Evolutionary conservation across 768 basidiomycete species (phyloP).

Genomic region (Pholiota microspora): DNA sequence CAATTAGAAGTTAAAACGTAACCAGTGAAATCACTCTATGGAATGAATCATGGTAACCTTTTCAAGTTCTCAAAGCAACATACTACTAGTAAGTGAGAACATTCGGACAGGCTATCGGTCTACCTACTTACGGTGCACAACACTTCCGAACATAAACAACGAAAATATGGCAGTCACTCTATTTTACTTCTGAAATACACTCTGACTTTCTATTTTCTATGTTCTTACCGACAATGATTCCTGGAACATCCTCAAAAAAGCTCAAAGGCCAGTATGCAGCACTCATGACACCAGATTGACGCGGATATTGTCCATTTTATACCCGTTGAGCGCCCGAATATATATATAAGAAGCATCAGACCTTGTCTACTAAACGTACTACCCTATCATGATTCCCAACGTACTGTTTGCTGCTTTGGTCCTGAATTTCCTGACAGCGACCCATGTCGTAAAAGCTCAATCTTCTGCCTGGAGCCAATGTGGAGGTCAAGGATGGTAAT

Average conservation of each 20-base stretch:
- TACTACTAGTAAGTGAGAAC: no score
- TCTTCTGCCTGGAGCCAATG: slow-evolving; percentile 42
- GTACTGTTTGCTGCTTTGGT: slow-evolving; percentile 7
- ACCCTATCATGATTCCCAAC: slow-evolving; percentile 11
- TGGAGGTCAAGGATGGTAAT: slow-evolving; percentile 39
- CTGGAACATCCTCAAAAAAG: slow-evolving; percentile 7
- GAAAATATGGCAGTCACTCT: not conserved
- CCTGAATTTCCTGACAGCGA: slow-evolving; percentile 12
- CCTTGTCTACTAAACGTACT: not conserved
- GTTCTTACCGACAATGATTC: not conserved
- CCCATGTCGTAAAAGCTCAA: slow-evolving; percentile 28
- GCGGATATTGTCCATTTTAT: slow-evolving; percentile 22
- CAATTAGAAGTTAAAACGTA: no score
- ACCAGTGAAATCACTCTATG: no score
- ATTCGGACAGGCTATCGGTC: no score
- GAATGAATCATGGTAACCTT: no score
- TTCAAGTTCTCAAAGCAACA: no score
- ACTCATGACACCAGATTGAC: slow-evolving; percentile 9
- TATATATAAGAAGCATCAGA: slow-evolving; percentile 1
- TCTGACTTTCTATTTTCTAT: no score
- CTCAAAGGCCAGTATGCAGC: slow-evolving; percentile 7
- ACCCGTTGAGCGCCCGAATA: slow-evolving; percentile 12
- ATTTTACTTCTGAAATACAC: not conserved
- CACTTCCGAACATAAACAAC: no score
- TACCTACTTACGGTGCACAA: no score